Conservation (phyloP, 768 basidiomycete species). For the Amanita exitialis region DNA sequence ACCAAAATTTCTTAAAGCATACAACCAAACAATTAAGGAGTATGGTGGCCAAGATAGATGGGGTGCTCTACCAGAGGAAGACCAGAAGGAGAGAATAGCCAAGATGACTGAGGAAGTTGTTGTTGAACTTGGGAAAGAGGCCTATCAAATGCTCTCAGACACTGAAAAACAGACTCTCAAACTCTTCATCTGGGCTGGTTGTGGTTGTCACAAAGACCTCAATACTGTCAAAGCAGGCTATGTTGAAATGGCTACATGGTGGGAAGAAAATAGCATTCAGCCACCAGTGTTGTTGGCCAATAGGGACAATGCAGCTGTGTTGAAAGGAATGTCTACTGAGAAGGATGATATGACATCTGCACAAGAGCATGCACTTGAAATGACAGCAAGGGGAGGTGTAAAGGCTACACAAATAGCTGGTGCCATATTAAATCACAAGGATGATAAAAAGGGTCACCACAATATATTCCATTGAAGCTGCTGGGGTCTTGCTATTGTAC, state of each 20-base stretch:
- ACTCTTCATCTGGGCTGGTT: not conserved
- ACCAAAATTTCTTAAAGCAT: conserved; percentile 10
- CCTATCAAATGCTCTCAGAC: conserved; percentile 12
- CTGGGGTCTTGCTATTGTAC: too few species aligned
- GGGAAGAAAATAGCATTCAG: too few species aligned
- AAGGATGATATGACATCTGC: too few species aligned
- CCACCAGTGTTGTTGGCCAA: not conserved
- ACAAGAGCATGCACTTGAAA: conserved; percentile 1
- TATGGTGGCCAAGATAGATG: conserved; percentile 16
- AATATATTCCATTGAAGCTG: conserved; percentile 11
- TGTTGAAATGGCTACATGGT: too few species aligned
- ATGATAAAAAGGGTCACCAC: conserved; percentile 25
- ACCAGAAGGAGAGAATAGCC: conserved; percentile 6
- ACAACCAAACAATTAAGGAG: conserved; percentile 13
- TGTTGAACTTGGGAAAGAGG: conserved; percentile 13
- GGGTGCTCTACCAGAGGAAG: conserved; percentile 12
- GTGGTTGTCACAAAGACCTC: not conserved
- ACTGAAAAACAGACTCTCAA: conserved; percentile 6
- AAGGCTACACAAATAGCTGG: too few species aligned
- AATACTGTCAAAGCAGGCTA: too few species aligned
- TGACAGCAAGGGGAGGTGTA: not conserved
- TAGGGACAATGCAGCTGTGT: not conserved
- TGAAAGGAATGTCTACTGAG: conserved; percentile 8
- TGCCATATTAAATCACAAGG: conserved; percentile 15
- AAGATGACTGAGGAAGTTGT: conserved; percentile 8